Evolutionary conservation across 768 basidiomycete species (phyloP).

Genomic region (Serendipita sp.): DNA sequence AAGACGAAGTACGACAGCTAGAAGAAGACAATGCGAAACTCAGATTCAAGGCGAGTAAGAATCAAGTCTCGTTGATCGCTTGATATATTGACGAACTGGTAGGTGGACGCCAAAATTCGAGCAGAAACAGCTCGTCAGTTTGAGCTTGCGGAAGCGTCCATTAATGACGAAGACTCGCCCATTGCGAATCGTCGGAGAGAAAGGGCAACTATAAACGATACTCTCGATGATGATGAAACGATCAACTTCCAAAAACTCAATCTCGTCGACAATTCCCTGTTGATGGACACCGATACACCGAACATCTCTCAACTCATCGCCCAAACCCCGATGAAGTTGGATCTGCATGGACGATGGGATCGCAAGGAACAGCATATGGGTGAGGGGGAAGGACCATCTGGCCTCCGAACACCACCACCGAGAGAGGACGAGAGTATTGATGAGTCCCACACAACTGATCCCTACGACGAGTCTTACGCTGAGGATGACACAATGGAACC

Average conservation of each 20-base stretch:
- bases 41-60: background rate
- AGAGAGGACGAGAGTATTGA: background rate
- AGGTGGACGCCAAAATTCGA: background rate
- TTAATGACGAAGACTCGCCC: background rate
- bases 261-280: background rate
- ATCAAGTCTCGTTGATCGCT: background rate
- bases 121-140: background rate
- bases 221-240: background rate
- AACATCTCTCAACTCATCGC: conserved; percentile 2
- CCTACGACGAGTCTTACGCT: background rate
- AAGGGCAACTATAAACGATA: background rate
- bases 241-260: background rate
- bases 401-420: background rate
- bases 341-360: background rate
- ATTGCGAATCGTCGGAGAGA: background rate
- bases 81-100: background rate
- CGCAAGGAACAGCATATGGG: background rate
- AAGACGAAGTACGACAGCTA: background rate
- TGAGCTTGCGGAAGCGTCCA: background rate
- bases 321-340: background rate
- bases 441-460: background rate
- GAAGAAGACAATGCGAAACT: background rate
- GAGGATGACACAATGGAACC: background rate
- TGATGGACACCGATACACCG: background rate
- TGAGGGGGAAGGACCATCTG: background rate